These are phyloP conservation scores for Flaveria bidentis DNA, from an alignment of 129 eudicot species.

Conservation along the genomic window DNA sequence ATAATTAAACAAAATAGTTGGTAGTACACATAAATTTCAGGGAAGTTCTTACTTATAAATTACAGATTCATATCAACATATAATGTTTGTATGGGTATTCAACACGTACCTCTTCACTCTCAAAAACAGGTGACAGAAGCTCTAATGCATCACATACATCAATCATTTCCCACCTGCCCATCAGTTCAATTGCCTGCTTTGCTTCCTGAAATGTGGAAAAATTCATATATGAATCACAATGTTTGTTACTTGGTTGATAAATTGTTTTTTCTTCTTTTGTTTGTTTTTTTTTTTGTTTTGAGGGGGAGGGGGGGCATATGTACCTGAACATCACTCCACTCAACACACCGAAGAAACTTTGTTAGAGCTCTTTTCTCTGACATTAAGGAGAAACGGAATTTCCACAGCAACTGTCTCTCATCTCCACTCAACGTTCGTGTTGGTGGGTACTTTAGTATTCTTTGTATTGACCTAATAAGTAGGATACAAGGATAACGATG, in stretches of 20 bases:
- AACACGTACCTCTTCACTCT: slow-evolving; percentile 91
- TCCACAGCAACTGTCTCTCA: slow-evolving; percentile 94
- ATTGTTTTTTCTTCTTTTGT: not conserved
- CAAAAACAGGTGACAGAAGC: slow-evolving; percentile 94
- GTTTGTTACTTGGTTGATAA: not conserved
- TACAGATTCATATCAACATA: not conserved
- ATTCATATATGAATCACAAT: not conserved
- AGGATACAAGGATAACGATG: slow-evolving; percentile 16
- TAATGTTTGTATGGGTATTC: slow-evolving; percentile 9
- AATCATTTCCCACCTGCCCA: slow-evolving; percentile 93
- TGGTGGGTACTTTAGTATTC: slow-evolving; percentile 90
- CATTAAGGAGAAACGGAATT: slow-evolving; percentile 95
- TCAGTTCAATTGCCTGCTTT: slow-evolving; percentile 91
- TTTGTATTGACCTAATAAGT: slow-evolving; percentile 76
- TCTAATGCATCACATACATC: slow-evolving; percentile 99
- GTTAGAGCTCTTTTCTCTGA: slow-evolving; percentile 91
- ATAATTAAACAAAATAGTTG: not conserved
- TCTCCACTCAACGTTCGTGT: slow-evolving; percentile 93
- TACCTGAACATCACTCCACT: slow-evolving; percentile 99
- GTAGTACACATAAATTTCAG: not conserved
- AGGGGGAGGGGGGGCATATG: not conserved
- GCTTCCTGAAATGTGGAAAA: slow-evolving; percentile 68
- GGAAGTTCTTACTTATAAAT: not conserved
- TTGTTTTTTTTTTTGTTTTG: not conserved
- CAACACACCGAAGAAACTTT: slow-evolving; percentile 96